Evolutionary conservation across 208 protist species (phyloP), one percentile per base, ranked within the genome.

Genomic region (Leishmania major): DNA sequence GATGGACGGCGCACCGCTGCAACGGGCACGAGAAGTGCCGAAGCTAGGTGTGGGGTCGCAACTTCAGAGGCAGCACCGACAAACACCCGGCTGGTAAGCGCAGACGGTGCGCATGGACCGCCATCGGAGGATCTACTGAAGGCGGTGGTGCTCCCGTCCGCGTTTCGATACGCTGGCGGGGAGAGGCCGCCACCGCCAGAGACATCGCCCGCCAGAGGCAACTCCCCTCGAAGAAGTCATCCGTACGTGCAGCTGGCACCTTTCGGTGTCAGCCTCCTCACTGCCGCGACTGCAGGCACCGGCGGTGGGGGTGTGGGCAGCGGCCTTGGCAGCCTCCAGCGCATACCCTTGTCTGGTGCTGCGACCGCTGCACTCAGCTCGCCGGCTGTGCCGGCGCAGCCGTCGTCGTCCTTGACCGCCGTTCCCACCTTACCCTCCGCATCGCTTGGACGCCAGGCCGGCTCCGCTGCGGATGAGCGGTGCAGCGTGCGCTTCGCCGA

Each of bases 231-330:
- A 74, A 13, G 45, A 74, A 37, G 70, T 74, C 40, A 74, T 55
- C 64, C 70, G 49, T 59, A 66, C 49, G 82, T 86, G 31, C 90
- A 79, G 35, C 85, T 89, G 57, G 90, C 91, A 0, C 90, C 90
- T 28, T 92, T 94, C 70, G 93, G 93, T 22, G 87, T 90, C 45
- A 96, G 93, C 88, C 71, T 96, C 3, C 87, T 96, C 31, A 71
- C 93, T 31, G 82, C 91, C 10, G 85, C 92, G 0, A 84, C 89
- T 37, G 81, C 66, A 13, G 67, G 78, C 47, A 64, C 69, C 22
- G 70, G 76, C 22, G 70, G 66, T 40, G 47, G 59, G 35, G 82
- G 77, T 13, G 70, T 70, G 11, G 70, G 53, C 37, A 53, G 59
- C 25, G 77, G 77, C 7, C 57, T 82, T 22, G 73, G 82, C 37